phyloP scores from a whole-genome alignment of 2,329 filamentous ascomycete genomes.

The Venturia oleaginea region DNA sequence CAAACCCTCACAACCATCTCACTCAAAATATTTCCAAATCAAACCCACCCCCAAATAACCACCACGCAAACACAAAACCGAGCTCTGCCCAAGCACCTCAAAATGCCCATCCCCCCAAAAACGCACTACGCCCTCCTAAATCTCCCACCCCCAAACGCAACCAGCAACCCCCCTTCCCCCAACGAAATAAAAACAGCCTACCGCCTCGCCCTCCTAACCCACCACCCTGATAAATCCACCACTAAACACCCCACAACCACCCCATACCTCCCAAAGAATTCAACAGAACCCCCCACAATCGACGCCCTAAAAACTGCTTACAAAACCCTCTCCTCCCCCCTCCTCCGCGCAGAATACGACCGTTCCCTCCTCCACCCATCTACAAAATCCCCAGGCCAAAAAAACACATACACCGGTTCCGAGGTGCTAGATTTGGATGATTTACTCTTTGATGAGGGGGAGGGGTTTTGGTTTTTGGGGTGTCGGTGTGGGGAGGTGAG shows the following conservation, averaged over 20 bases:
- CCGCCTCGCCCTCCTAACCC: conserved; percentile 44
- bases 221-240: conserved; percentile 52
- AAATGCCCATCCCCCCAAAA: neutral
- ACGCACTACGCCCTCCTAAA: conserved; percentile 32
- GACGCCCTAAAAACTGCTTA: conserved; percentile 54
- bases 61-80: neutral
- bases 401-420: conserved; percentile 32
- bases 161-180: neutral
- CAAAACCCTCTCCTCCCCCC: conserved; percentile 40
- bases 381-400: conserved; percentile 4
- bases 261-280: neutral
- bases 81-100: conserved; percentile 1
- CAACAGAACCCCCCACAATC: conserved; percentile 31
- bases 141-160: conserved; percentile 21
- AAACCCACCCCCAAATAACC: too few species aligned
- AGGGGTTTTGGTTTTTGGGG: conserved; percentile 38
- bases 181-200: conserved; percentile 46
- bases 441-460: conserved; percentile 25
- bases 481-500: conserved; percentile 51
- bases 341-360: conserved; percentile 41
- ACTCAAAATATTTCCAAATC: too few species aligned
- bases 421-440: conserved; percentile 52
- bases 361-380: conserved; percentile 20
- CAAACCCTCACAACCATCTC: too few species aligned
- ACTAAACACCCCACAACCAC: too few species aligned